Evolutionary conservation across 2,329 filamentous ascomycete species (phyloP), one percentile per base, ranked within the genome.

Genomic region (Knoxdaviesia capensis): DNA sequence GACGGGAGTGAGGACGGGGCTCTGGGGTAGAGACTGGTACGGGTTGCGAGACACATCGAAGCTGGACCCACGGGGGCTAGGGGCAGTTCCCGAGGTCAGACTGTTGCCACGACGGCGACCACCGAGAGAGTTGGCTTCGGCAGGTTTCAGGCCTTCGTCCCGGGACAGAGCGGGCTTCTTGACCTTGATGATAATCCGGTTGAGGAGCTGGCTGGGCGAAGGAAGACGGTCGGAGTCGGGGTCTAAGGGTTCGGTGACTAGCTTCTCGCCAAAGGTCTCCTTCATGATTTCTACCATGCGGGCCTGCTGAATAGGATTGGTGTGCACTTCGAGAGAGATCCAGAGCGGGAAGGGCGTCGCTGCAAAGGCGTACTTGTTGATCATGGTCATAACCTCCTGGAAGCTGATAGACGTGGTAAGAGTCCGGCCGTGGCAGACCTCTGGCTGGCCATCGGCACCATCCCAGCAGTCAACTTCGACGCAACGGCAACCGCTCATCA

Each of bases 381-480:
- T 90, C 41, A 87, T 86, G 30, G 78, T 80, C 61, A 98, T 85
- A 48, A 88, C 88, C 57, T 96, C 88, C 38, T 77, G 71, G 60
- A 98, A 98, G 34, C 82, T 75, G 43, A 96, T 86, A 45, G 82
- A 79, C 8, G 77, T 88, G 0, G 90, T 96, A 59, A 92, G 69
- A 0, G 87, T 94, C 45, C 79, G 77, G 29, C 90, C 90, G 52
- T 98, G 90, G 47, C 84, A 86, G 32, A 98, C 90, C 42, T 86
- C 75, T 1, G 90, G 90, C 52, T 84, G 74, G 35, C 84, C 85
- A 54, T 94, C 80, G 41, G 74, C 71, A 10, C 90, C 90, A 58
- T 98, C 86, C 90, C 90, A 98, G 59, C 88, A 96, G 59, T 98
- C 90, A 41, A 98, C 85, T 60, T 98, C 90, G 38, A 98, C 79